These are phyloP conservation scores for Pseudomicrostroma phylloplanum DNA, from an alignment of 1,284 basidiomycete genomes.

Conservation along the genomic window DNA sequence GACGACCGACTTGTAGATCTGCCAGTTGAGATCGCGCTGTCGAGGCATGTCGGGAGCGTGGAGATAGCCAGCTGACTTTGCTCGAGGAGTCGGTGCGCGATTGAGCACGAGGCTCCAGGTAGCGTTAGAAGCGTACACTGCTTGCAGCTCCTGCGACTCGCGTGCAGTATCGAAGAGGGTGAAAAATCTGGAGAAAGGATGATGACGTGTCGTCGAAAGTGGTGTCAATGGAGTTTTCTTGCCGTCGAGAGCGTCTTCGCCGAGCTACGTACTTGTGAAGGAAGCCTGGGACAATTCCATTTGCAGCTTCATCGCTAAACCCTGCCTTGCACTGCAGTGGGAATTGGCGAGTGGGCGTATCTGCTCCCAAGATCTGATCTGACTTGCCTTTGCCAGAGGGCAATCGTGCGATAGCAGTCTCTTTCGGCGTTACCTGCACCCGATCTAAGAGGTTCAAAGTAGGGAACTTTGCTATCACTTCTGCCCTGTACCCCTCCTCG, in stretches of 20 bases:
- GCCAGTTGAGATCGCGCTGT: constrained; percentile 72
- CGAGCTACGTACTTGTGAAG: constrained; percentile 60
- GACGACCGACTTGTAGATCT: constrained; percentile 57
- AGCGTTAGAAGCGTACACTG: constrained; percentile 74
- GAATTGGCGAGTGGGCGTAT: constrained; percentile 54
- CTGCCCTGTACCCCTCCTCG: constrained; percentile 56
- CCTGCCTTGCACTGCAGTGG: constrained; percentile 66
- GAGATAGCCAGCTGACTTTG: constrained; percentile 45
- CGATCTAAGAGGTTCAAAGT: constrained; percentile 55
- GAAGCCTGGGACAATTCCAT: constrained; percentile 64
- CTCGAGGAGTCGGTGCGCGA: constrained; percentile 71
- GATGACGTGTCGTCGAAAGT: not conserved
- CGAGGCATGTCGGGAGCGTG: constrained; percentile 59
- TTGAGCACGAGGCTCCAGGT: constrained; percentile 83
- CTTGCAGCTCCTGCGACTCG: constrained; percentile 56
- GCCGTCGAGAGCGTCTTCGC: not conserved
- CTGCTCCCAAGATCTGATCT: not conserved
- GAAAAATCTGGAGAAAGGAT: constrained; percentile 54
- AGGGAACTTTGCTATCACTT: constrained; percentile 31
- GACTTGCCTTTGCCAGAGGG: constrained; percentile 53
- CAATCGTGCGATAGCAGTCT: constrained; percentile 67
- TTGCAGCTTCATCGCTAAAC: constrained; percentile 66
- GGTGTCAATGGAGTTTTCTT: not conserved
- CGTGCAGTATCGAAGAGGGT: constrained; percentile 74
- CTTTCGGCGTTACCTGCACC: constrained; percentile 61